phyloP scores from a whole-genome alignment of 1,284 basidiomycete genomes.

The Peniophora sp. region DNA sequence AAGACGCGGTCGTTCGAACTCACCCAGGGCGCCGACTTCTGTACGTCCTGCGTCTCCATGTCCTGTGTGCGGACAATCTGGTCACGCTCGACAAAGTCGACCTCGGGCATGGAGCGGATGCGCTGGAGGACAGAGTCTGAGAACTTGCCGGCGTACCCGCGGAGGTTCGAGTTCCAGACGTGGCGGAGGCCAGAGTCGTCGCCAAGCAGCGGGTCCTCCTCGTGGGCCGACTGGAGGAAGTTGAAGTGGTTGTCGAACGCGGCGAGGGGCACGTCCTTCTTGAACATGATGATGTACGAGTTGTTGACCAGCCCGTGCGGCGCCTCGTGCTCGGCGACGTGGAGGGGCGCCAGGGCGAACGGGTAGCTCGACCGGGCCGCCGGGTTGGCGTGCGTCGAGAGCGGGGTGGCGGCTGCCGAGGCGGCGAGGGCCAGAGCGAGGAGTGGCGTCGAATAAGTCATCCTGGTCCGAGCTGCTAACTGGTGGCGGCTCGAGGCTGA shows the following conservation, averaged over 20 bases:
- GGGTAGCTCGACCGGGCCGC: conserved; percentile 32
- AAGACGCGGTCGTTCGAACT: conserved; percentile 21
- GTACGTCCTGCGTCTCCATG: conserved; percentile 60
- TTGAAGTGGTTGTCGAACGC: conserved; percentile 69
- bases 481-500: conserved; percentile 11
- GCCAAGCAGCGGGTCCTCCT: conserved; percentile 39
- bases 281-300: conserved; percentile 88
- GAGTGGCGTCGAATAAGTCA: conserved; percentile 19
- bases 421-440: conserved; percentile 36
- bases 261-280: conserved; percentile 51
- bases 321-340: conserved; percentile 37
- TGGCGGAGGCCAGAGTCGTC: conserved; percentile 53
- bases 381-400: conserved; percentile 51
- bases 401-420: conserved; percentile 42
- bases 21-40: conserved; percentile 89
- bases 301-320: conserved; percentile 73
- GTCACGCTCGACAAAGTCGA: conserved; percentile 90
- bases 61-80: conserved; percentile 78
- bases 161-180: conserved; percentile 64
- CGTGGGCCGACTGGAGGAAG: conserved; percentile 55
- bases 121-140: conserved; percentile 65
- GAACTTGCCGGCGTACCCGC: conserved; percentile 87
- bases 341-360: conserved; percentile 49
- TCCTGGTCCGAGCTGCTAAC: conserved; percentile 21
- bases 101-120: conserved; percentile 84